These are phyloP conservation scores for Nicotiana benthamiana DNA, from an alignment of 257 asterid species.

Conservation along the genomic window DNA sequence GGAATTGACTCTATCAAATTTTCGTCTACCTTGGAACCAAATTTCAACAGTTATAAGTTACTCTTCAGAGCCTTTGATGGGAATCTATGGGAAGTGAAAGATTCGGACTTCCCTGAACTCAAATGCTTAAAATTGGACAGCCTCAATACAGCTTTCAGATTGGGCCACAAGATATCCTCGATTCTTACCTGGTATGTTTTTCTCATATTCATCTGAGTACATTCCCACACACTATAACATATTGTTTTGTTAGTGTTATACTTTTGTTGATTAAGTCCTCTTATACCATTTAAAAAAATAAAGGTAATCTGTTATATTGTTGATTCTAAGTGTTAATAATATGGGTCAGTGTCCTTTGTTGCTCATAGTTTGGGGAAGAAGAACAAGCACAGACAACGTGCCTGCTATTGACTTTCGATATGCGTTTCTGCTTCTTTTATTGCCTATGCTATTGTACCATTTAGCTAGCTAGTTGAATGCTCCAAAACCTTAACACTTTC, in stretches of 20 bases:
- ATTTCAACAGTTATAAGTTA: neutral
- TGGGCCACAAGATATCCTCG: too few species aligned
- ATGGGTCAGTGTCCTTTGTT: neutral
- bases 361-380: neutral
- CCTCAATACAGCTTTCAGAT: neutral
- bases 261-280: neutral
- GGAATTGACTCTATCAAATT: neutral
- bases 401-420: constrained; percentile 40
- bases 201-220: neutral
- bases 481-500: neutral
- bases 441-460: constrained; percentile 44
- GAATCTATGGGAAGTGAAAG: neutral
- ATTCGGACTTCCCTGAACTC: neutral
- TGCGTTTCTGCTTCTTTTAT: constrained; percentile 47
- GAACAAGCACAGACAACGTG: constrained; percentile 21
- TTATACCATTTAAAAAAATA: neutral
- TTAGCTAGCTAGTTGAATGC: neutral
- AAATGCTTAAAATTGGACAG: neutral
- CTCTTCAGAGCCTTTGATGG: neutral
- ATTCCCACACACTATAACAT: neutral
- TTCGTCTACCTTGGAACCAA: neutral
- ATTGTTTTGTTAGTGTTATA: neutral
- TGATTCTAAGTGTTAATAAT: neutral
- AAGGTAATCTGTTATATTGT: neutral
- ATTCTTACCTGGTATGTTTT: neutral